Evolutionary conservation across 345 rosid genomes (phyloP).

Genomic region (Triadica sebifera): DNA sequence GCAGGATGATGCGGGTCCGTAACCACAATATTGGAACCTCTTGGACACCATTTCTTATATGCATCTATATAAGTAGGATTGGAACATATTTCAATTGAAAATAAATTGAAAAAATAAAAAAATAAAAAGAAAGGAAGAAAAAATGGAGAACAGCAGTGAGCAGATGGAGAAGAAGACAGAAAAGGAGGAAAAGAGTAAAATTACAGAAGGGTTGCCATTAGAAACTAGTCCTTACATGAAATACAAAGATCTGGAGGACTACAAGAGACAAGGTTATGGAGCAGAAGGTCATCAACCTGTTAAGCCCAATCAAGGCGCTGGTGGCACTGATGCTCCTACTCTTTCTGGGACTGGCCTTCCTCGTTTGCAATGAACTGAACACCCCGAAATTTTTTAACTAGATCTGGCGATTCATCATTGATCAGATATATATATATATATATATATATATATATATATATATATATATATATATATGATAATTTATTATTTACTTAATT

Average conservation of each 20-base stretch:
- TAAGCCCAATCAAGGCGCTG: constrained; percentile 50
- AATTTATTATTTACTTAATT: too few relatives aligned
- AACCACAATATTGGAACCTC: not conserved
- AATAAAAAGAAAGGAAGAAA: constrained; percentile 15
- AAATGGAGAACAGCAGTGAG: constrained; percentile 11
- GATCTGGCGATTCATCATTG: too few relatives aligned
- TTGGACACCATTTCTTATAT: not conserved
- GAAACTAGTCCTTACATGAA: constrained; percentile 42
- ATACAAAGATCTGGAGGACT: constrained; percentile 47
- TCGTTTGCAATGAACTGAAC: not conserved
- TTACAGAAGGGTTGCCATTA: constrained; percentile 28
- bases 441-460: too few relatives aligned
- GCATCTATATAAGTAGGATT: not conserved
- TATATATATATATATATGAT: too few relatives aligned
- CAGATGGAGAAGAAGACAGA: constrained; percentile 12
- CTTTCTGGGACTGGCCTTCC: constrained; percentile 33
- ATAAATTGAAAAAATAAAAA: not conserved
- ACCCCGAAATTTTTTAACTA: too few relatives aligned
- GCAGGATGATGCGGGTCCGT: not conserved
- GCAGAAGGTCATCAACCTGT: constrained; percentile 47
- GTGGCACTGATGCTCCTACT: constrained; percentile 70
- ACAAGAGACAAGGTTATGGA: constrained; percentile 54
- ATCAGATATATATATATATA: too few relatives aligned
- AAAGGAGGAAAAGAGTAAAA: constrained; percentile 3
- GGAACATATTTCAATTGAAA: too few relatives aligned